Evolutionary conservation across 1,139 yeast genomes (phyloP).

Genomic region (Suhomyces taliae): DNA sequence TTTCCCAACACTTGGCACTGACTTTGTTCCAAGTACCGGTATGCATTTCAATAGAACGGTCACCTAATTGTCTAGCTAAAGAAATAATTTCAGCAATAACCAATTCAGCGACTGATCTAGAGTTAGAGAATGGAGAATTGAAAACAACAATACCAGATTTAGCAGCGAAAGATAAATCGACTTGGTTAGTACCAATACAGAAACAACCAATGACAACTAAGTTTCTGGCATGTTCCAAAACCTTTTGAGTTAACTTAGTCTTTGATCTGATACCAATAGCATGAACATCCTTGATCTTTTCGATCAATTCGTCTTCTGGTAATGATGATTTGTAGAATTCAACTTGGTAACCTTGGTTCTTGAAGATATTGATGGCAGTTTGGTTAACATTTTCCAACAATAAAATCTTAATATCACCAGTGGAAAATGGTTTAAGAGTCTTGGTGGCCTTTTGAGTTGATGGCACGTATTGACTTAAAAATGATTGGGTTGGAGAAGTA

Average conservation of each 20-base stretch:
- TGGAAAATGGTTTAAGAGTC: slow-evolving; percentile 81
- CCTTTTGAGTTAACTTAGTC: slow-evolving; percentile 79
- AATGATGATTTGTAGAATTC: slow-evolving; percentile 89
- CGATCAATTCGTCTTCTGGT: slow-evolving; percentile 91
- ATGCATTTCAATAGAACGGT: slow-evolving; percentile 94
- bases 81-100: slow-evolving; percentile 94
- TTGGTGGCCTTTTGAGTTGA: slow-evolving; percentile 54
- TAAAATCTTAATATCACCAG: slow-evolving; percentile 89
- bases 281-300: slow-evolving; percentile 89
- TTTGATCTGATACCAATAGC: slow-evolving; percentile 98
- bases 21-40: slow-evolving; percentile 99
- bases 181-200: slow-evolving; percentile 99
- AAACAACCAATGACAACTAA: slow-evolving; percentile 93
- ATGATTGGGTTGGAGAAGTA: slow-evolving; percentile 66
- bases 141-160: slow-evolving; percentile 92
- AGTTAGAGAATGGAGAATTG: slow-evolving; percentile 98
- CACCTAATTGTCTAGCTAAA: slow-evolving; percentile 95
- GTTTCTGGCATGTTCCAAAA: slow-evolving; percentile 83
- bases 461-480: slow-evolving; percentile 44
- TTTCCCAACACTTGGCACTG: slow-evolving; percentile 95
- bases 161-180: slow-evolving; percentile 89
- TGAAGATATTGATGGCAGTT: slow-evolving; percentile 86
- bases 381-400: slow-evolving; percentile 89
- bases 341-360: slow-evolving; percentile 92
- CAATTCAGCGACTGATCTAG: slow-evolving; percentile 97